Evolutionary conservation across 768 basidiomycete genomes (phyloP).

Genomic region (Amanita thiersii): DNA sequence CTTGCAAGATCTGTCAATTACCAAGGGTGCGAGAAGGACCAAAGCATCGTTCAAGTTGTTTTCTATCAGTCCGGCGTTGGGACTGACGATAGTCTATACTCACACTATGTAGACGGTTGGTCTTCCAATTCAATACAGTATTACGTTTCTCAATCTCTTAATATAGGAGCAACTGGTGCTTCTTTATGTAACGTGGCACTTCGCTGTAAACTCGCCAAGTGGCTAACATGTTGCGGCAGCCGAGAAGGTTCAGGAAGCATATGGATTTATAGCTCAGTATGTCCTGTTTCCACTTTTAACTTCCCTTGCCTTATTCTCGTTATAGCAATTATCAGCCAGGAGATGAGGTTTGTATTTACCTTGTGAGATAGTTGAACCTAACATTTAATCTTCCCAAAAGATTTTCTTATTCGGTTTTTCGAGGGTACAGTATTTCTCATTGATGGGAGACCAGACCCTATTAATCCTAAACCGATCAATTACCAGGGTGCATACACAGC

Average conservation of each 20-base stretch:
- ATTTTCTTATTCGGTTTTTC: constrained; percentile 77
- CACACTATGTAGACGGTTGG: constrained; percentile 49
- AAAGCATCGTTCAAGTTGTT: constrained; percentile 50
- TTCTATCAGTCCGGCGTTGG: constrained; percentile 60
- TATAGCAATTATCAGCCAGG: constrained; percentile 61
- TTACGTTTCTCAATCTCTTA: constrained; percentile 5
- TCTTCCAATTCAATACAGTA: background rate
- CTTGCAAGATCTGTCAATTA: constrained; percentile 44
- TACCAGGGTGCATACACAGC: constrained; percentile 68
- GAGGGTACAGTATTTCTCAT: constrained; percentile 31
- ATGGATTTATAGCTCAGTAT: constrained; percentile 76
- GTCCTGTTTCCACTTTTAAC: constrained; percentile 15
- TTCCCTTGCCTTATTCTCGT: background rate
- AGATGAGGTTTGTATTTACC: constrained; percentile 45
- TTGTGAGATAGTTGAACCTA: constrained; percentile 5
- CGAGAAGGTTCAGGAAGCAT: constrained; percentile 72
- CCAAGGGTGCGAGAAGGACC: constrained; percentile 33
- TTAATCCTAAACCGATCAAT: constrained; percentile 6
- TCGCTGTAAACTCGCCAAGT: constrained; percentile 5
- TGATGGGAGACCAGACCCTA: background rate
- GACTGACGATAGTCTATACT: constrained; percentile 48
- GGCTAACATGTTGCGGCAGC: constrained; percentile 22
- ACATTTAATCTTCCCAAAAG: constrained; percentile 25
- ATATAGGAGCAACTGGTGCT: constrained; percentile 52
- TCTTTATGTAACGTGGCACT: constrained; percentile 39